Evolutionary conservation across 345 rosid genomes (phyloP).

Genomic region (Brassica cretica): DNA sequence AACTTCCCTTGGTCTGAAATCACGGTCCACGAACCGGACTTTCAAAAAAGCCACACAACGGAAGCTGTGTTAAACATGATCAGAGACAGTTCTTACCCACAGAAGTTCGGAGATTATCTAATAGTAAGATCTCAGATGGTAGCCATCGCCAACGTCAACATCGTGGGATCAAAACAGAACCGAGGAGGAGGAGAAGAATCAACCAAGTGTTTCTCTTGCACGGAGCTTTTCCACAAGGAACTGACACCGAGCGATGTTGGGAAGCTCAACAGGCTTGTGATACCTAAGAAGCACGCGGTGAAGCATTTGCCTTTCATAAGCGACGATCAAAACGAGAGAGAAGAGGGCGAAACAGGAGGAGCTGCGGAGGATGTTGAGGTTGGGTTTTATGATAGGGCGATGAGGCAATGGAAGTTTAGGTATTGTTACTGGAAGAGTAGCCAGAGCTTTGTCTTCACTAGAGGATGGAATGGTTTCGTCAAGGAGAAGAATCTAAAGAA

Average conservation of each 20-base stretch:
- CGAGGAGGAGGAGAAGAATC: constrained; percentile 24
- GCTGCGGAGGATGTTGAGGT: background rate
- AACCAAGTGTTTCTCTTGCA: constrained; percentile 28
- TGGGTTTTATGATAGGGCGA: background rate
- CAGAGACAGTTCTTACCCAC: constrained; percentile 61
- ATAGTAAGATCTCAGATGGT: constrained; percentile 25
- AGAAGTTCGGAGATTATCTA: constrained; percentile 48
- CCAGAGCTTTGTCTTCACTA: background rate
- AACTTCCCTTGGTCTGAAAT: constrained; percentile 28
- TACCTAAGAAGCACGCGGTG: background rate
- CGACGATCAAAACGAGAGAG: background rate
- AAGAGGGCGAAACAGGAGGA: background rate
- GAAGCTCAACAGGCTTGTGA: constrained; percentile 1
- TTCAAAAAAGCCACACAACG: constrained; percentile 38
- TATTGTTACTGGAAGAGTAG: background rate
- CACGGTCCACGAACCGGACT: constrained; percentile 50
- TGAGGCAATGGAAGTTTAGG: background rate
- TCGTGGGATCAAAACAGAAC: constrained; percentile 14
- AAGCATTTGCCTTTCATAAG: background rate
- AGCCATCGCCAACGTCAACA: constrained; percentile 4
- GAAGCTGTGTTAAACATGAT: constrained; percentile 51
- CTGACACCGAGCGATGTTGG: background rate
- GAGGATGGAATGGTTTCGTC: background rate
- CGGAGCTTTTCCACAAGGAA: constrained; percentile 48
- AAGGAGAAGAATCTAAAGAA: constrained; percentile 1